Evolutionary conservation across 495 filamentous ascomycete genomes (phyloP), one percentile per base, ranked within the genome.

Genomic region (Aspergillus cavernicola): DNA sequence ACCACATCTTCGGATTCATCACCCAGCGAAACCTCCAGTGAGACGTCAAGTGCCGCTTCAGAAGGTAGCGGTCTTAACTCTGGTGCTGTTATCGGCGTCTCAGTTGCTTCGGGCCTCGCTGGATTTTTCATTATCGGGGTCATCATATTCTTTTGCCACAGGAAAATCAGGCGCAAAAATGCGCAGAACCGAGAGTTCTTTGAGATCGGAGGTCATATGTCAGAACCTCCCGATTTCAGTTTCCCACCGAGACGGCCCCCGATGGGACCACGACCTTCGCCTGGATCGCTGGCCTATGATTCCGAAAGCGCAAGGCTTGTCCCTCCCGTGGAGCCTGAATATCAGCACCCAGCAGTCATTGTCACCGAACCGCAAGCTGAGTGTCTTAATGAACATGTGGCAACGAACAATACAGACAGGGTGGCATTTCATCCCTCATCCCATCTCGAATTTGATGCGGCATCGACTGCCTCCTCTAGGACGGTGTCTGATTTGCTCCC

Each of bases 131-230:
- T 74, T n/a, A 53, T 73, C n/a, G 67, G 61, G 0, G 61, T 70
- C 23, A 61, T 68, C 2, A 60, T 75, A 8, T 66, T 72, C 38
- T 69, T 66, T 51, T 71, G 61, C 31, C 65, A 62, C 41, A 67
- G 67, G 50, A 71, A 57, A 56, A 62, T 64, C 44, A 62, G 61
- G 20, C 62, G 63, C 28, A 60, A 44, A 20, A 58, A 60, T 7
- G 53, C 52, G 10, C 51, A 66, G 22, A 48, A 65, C n/a, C 53
- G 49, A 6, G 53, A 68, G n/a, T 60, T 60, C 24, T 76, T 74
- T 41, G 74, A 77, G 44, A 74, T 73, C 54, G 74, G 72, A 19
- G 74, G 71, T 6, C 52, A 58, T 11, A 75, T 75, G 72, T 60
- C 67, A 45, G 69, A 74, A 49, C 74, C 72, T 35, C 63, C 65